Base-by-base conservation (phyloP, 768 basidiomycete species). In the Coprinellus aureogranulatus region DNA sequence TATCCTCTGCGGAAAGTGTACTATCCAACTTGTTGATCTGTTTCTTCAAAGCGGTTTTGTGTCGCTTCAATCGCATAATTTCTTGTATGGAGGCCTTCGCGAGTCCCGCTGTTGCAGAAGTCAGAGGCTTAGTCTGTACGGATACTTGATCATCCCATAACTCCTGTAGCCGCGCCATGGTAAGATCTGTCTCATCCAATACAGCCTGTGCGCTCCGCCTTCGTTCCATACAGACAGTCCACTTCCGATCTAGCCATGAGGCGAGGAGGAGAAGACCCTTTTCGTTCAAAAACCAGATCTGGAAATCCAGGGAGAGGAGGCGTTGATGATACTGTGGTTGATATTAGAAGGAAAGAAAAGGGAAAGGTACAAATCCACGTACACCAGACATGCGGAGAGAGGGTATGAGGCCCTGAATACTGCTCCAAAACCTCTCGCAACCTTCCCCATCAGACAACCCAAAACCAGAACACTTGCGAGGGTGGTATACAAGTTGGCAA, bases 401-500 rank as follows among this genome's bases (percentile, higher is more conserved):
- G 4, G 46, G 40, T 8, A 63, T 70, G 59, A 45, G 54, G 47
- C 30, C 14, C 26, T 31, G 23, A 20, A 75, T 47, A 0, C 30
- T 28, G 0, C 69, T 72, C 76, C 77, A 79, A 1, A 76, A 58
- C 1, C 65, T 52, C 53, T 76, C 70, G 11, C 62, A 53, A 2
- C 74, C 70, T 55, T 76, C 74, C 4, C 75, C 74, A 61, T 76
- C 70, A 18, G 57, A 62, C 18, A 72, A 55, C 10, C 71, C 72
- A 39, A 68, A 53, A 1, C 72, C 73, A 9, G 42, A 23, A 2
- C 65, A 51, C 10, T 70, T 51, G 4, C 68, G 49, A 2, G 75
- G 75, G 46, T 75, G 69, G 54, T 65, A 72, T 0, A 67, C 54
- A 0, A 75, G 53, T 53, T 75, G 72, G 51, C 74, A 75, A 2